Percentiles rank a stretch among this genome's conserved stretches.
These are phyloP conservation scores for Leptographium galeiforme DNA, from an alignment of 2,329 filamentous ascomycete species.

Conservation along the genomic window DNA sequence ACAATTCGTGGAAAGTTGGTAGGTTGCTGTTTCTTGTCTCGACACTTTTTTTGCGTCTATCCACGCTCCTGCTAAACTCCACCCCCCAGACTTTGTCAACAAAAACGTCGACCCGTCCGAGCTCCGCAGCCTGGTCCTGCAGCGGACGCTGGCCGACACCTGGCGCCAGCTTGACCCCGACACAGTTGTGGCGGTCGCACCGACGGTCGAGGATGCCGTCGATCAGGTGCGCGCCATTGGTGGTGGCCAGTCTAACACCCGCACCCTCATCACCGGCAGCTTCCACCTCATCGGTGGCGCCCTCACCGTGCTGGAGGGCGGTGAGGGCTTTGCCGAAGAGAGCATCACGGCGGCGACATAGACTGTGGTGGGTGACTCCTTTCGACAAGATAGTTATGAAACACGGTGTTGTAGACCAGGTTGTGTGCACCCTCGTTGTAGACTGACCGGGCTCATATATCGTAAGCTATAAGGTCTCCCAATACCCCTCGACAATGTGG, in stretches of 20 bases:
- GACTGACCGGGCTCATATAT: too few relatives aligned
- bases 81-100: conserved; percentile 41
- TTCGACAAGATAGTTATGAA: too few relatives aligned
- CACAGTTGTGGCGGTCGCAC: conserved; percentile 29
- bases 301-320: conserved; percentile 14
- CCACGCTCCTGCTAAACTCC: not conserved
- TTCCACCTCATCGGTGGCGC: conserved; percentile 31
- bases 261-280: conserved; percentile 32
- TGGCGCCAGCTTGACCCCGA: conserved; percentile 33
- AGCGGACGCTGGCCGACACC: conserved; percentile 35
- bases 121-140: conserved; percentile 35
- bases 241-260: not conserved
- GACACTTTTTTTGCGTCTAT: not conserved
- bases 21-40: not conserved
- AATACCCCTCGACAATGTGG: too few relatives aligned
- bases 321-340: conserved; percentile 1
- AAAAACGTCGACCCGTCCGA: conserved; percentile 36
- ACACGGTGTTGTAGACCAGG: too few relatives aligned
- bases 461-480: too few relatives aligned
- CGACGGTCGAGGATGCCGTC: conserved; percentile 43
- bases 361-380: too few relatives aligned
- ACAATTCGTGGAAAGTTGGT: conserved; percentile 34
- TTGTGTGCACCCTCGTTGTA: too few relatives aligned
- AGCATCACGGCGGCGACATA: not conserved
- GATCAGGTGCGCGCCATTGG: conserved; percentile 16